Percentiles rank a stretch among this genome's conserved stretches.
These are phyloP conservation scores for Aegilops tauschii DNA, from an alignment of 176 grass and related monocot species.

Conservation along the genomic window DNA sequence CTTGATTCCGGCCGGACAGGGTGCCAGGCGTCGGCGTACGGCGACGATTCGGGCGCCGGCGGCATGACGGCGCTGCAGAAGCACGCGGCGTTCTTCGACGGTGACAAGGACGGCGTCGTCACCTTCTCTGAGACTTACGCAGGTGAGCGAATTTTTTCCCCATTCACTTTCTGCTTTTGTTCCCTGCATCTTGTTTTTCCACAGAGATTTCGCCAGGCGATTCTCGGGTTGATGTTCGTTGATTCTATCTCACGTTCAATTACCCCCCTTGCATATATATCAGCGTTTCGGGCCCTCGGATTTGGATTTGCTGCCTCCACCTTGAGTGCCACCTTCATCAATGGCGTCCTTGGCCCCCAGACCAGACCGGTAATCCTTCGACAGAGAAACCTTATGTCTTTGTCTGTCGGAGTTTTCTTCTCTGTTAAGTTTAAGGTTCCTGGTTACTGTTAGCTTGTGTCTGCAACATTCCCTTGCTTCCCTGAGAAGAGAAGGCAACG, in stretches of 20 bases:
- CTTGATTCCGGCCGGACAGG: not conserved
- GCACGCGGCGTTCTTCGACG: constrained; percentile 88
- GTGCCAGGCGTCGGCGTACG: constrained; percentile 17
- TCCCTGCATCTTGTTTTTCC: not conserved
- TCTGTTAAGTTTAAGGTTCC: not conserved
- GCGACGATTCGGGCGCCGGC: not conserved
- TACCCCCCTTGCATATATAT: not conserved
- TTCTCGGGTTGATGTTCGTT: not conserved
- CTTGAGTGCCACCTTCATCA: constrained; percentile 48
- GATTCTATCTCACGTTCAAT: not conserved
- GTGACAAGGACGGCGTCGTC: constrained; percentile 71
- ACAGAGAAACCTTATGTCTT: not conserved
- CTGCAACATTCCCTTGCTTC: not conserved
- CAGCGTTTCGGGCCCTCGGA: constrained; percentile 56
- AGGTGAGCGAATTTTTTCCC: constrained; percentile 29
- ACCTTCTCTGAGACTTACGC: constrained; percentile 64
- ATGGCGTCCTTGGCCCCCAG: constrained; percentile 34
- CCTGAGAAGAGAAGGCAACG: not conserved
- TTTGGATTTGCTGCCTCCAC: constrained; percentile 29
- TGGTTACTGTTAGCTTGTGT: not conserved
- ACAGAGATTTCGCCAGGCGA: not conserved
- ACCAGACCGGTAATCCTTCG: constrained; percentile 35
- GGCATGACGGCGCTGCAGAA: constrained; percentile 63
- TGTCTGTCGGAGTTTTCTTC: not conserved
- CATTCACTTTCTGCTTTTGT: not conserved